Base-by-base conservation (phyloP, 2,329 filamentous ascomycete genomes). In the Colletotrichum orbiculare region DNA sequence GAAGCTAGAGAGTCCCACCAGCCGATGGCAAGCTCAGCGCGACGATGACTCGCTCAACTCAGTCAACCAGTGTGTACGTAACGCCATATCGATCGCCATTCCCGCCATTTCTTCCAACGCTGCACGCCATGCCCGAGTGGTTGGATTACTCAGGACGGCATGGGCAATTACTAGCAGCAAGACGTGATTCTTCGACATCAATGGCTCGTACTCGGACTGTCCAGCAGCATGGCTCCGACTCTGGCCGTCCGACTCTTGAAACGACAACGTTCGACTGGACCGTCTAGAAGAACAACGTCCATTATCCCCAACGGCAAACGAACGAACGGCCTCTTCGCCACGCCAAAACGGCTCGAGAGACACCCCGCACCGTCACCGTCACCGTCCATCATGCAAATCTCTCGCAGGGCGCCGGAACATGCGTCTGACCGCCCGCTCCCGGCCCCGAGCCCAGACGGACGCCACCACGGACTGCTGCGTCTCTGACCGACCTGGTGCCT, bases 81-180 rank as follows among this genome's bases (percentile, higher is more conserved):
- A 17, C 17, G 60, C 60, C 39, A 54, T 48, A 33, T 7, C 15
- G 41, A 48, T 64, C 42, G 25, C 25, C 55, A 48, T 53, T 43
- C 8, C 25, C 55, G 54, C 47, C n/a, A 43, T 61, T 8, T 15
- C 15, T 38, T 39, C 42, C 12, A 25, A 58, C 46, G 38, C n/a
- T 41, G n/a, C 42, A 59, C 55, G 33, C 43, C 48, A 54, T 54
- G 6, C 11, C 11, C 7, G 34, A 37, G 8, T 13, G 10, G 12
- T 46, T 46, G 54, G 37, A 34, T 37, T 37, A 33, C 10, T 48
- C 8, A 42, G 54, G 42, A 8, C 60, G 48, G 49, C 48, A 64
- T 60, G 15, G 3, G 8, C 4, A 2, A 13, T 4, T 5, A 6
- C 8, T 35, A 64, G 4, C 25, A 25, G 25, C 4, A 25, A 60